Evolutionary conservation across 2,329 filamentous ascomycete genomes (phyloP).

Genomic region (Botrytis hyacinthi): DNA sequence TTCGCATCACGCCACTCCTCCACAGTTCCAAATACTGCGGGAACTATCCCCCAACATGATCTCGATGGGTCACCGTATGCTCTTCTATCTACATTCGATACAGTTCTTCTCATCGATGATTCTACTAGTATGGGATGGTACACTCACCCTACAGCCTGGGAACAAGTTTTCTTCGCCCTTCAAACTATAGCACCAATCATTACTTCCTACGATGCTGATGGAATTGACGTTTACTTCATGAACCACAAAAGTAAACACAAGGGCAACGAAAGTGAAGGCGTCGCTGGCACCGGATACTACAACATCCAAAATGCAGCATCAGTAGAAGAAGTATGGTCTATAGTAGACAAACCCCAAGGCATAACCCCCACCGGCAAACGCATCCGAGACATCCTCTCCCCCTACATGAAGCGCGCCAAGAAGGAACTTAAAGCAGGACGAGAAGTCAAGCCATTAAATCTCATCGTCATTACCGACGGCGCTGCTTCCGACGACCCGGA

Average conservation of each 20-base stretch:
- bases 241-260: conserved; percentile 56
- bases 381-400: conserved; percentile 67
- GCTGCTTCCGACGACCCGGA: conserved; percentile 77
- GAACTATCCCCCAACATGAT: not conserved
- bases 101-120: conserved; percentile 88
- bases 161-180: conserved; percentile 69
- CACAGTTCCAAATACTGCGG: not conserved
- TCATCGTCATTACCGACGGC: conserved; percentile 93
- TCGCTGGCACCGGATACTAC: conserved; percentile 55
- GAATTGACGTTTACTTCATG: conserved; percentile 88
- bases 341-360: conserved; percentile 58
- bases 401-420: conserved; percentile 64
- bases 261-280: conserved; percentile 39
- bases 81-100: conserved; percentile 80
- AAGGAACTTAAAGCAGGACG: conserved; percentile 38
- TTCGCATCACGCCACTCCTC: not conserved
- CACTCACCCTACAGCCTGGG: conserved; percentile 55
- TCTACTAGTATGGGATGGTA: conserved; percentile 72
- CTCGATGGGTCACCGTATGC: conserved; percentile 52
- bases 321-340: conserved; percentile 69
- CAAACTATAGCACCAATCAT: conserved; percentile 77
- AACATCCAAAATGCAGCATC: conserved; percentile 57
- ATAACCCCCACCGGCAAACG: conserved; percentile 73
- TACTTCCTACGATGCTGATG: conserved; percentile 74
- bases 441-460: conserved; percentile 73